A percentile compares a stretch with the other conserved stretches of the same genome.
phyloP scores from a whole-genome alignment of 352 stramenopile genomes.

The Elongisporangium prolatum region DNA sequence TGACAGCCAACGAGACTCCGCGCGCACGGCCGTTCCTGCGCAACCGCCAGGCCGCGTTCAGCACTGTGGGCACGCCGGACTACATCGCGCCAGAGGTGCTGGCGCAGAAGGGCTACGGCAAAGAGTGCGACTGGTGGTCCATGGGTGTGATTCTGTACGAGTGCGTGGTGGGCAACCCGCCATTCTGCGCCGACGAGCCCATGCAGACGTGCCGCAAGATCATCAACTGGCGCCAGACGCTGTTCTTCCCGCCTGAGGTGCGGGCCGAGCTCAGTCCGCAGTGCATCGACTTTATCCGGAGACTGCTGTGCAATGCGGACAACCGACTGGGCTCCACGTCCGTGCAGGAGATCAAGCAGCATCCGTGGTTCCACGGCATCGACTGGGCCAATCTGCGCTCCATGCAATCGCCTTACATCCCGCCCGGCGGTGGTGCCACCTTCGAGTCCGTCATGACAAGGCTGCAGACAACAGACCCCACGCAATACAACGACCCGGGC shows the following conservation, averaged over 20 bases:
- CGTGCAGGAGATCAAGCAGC: conserved; percentile 95
- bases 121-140: conserved; percentile 98
- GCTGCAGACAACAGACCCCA: conserved; percentile 72
- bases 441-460: conserved; percentile 92
- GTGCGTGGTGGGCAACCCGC: conserved; percentile 98
- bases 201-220: conserved; percentile 97
- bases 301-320: conserved; percentile 93
- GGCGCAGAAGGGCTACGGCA: conserved; percentile 75
- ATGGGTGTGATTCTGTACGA: conserved; percentile 99
- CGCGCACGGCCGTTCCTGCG: conserved; percentile 41
- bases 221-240: conserved; percentile 84
- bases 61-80: conserved; percentile 98
- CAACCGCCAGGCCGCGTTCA: conserved; percentile 93
- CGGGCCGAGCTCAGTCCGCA: conserved; percentile 56
- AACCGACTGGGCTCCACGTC: conserved; percentile 91
- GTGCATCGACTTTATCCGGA: conserved; percentile 91
- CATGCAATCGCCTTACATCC: conserved; percentile 89
- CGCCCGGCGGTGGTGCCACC: conserved; percentile 70
- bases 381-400: conserved; percentile 89
- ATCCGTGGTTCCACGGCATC: conserved; percentile 96
- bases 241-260: conserved; percentile 74
- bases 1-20: conserved; percentile 31
- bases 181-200: conserved; percentile 98
- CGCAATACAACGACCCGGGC: conserved; percentile 30
- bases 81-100: conserved; percentile 99